Conservation (phyloP, 2,329 filamentous ascomycete genomes). For the Sphaerulina vaccinii region DNA sequence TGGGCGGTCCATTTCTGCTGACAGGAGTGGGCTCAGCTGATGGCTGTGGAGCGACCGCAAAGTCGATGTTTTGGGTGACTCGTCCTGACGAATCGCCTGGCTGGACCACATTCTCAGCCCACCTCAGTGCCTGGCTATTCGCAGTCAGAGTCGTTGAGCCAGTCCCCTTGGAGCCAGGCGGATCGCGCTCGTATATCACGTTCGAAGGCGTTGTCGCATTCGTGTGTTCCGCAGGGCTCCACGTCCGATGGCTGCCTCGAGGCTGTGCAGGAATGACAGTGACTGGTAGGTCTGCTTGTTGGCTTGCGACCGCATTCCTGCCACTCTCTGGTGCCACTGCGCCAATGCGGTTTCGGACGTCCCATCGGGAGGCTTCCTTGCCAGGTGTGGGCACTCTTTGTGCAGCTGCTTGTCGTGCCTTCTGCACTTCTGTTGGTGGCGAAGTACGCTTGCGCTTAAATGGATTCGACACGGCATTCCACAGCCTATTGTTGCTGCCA, state of each 20-base stretch:
- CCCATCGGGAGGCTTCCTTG: constrained; percentile 46
- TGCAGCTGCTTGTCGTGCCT: constrained; percentile 40
- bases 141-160: constrained; percentile 21
- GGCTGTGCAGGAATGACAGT: constrained; percentile 62
- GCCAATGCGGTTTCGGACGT: constrained; percentile 47
- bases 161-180: constrained; percentile 16
- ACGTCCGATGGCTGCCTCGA: constrained; percentile 51
- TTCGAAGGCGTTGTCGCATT: constrained; percentile 9
- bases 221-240: constrained; percentile 45
- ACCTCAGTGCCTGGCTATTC: constrained; percentile 6
- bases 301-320: constrained; percentile 33
- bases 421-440: constrained; percentile 60
- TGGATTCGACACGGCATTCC: constrained; percentile 55
- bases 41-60: constrained; percentile 4
- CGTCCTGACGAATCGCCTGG: too few species aligned
- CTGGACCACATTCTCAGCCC: background rate
- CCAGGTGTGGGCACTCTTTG: constrained; percentile 38
- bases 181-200: constrained; percentile 2
- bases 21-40: background rate
- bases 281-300: constrained; percentile 52
- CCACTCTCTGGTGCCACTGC: constrained; percentile 50
- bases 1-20: constrained; percentile 24
- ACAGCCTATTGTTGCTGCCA: constrained; percentile 39
- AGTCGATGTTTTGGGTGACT: too few species aligned
- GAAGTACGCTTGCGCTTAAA: constrained; percentile 59